A percentile compares a stretch with the other conserved stretches of the same genome.
Evolutionary conservation across 1,284 basidiomycete species (phyloP).

Genomic region (Pyrrhoderma lamaoense): DNA sequence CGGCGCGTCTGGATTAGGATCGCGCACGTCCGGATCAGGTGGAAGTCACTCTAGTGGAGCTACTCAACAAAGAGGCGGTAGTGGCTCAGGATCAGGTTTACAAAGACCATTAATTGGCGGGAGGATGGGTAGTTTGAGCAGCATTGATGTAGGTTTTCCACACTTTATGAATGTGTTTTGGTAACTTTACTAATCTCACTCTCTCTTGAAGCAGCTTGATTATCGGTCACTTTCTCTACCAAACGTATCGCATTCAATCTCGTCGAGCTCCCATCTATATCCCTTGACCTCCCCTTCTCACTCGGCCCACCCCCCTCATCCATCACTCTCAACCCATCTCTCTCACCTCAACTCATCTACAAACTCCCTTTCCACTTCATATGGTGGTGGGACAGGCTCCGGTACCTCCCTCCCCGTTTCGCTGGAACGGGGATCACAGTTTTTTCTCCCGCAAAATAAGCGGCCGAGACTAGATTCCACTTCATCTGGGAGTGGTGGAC

Average conservation of each 20-base stretch:
- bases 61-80: background rate
- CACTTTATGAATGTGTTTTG: constrained; percentile 2
- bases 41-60: constrained; percentile 3
- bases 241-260: background rate
- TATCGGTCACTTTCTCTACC: constrained; percentile 1
- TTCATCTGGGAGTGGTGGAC: background rate
- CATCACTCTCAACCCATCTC: constrained; percentile 1
- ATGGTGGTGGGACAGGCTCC: background rate
- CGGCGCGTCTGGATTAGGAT: background rate
- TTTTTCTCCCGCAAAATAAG: constrained; percentile 3
- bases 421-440: constrained; percentile 7
- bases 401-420: constrained; percentile 13
- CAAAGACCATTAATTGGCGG: background rate
- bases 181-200: too few species aligned
- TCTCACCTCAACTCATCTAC: background rate
- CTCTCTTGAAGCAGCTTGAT: constrained; percentile 1
- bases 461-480: constrained; percentile 10
- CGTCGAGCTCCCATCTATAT: constrained; percentile 1
- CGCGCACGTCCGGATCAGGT: background rate
- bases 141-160: background rate
- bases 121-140: background rate
- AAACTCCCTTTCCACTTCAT: constrained; percentile 4
- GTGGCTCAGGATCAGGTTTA: background rate
- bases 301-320: background rate
- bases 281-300: background rate